Evolutionary conservation across 257 asterid genomes (phyloP), one percentile per base, ranked within the genome.

Genomic region (Solanum infundibuliforme): DNA sequence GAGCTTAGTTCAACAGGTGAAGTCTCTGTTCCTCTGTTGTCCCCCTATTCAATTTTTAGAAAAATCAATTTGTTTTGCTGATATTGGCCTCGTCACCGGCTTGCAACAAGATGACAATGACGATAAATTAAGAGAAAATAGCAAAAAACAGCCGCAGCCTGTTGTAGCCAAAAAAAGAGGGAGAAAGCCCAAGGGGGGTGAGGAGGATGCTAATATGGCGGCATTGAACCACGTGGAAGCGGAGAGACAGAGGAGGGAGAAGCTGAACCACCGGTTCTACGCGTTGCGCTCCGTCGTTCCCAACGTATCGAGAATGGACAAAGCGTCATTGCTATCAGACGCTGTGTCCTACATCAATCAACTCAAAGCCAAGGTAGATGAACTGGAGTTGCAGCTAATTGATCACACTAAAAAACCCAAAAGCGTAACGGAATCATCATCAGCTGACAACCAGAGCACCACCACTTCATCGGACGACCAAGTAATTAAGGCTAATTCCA

Each of bases 211-310:
- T 4, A 27, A 27, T 43, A 79, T 14, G 65, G 39, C 7, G 39
- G 85, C 95, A 29, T 68, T 90, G 83, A 94, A 92, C 91, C 98
- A 94, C 87, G 98, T 94, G 89, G 98, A 94, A 87, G 98, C 98
- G 23, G 98, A 95, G 96, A 88, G 96, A 92, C 98, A 95, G 94
- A 83, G 98, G 83, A 72, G 98, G 88, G 98, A 96, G 93, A 96
- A 95, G 94, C 94, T 96, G 38, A 95, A 96, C 94, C 92, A 93
- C 93, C 92, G 95, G 0, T 95, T 95, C 93, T 94, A 92, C 89
- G 94, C 96, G 12, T 94, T 95, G 13, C 94, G 98, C 1, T 95
- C 98, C 6, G 98, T 93, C 23, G 98, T 95, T 2, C 98, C 98
- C 1, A 93, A 93, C 92, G 98, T 94, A 23, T 95, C 98, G 0